Percentiles rank a stretch among this genome's conserved stretches.
Evolutionary conservation across 371 early-diverging fungal species (phyloP).

Genomic region (Apophysomyces ossiformis): DNA sequence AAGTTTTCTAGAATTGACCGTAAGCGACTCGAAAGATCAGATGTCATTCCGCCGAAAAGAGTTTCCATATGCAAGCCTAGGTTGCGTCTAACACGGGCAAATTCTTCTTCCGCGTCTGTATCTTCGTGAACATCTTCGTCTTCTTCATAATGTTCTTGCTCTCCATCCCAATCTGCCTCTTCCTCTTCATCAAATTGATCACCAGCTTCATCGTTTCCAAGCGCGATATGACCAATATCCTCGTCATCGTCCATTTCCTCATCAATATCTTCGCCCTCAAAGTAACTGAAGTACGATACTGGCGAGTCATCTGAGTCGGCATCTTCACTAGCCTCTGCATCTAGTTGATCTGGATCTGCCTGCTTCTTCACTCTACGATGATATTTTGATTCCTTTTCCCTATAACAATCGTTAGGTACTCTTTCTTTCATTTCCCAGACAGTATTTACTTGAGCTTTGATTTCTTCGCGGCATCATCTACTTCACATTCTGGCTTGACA

Average conservation of each 20-base stretch:
- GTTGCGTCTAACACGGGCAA: slow-evolving; percentile 41
- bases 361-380: slow-evolving; percentile 24
- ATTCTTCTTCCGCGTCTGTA: slow-evolving; percentile 49
- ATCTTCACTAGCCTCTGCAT: slow-evolving; percentile 18
- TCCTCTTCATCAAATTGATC: slow-evolving; percentile 24
- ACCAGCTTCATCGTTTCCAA: slow-evolving; percentile 30
- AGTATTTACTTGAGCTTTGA: slow-evolving; percentile 1
- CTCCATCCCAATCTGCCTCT: slow-evolving; percentile 25
- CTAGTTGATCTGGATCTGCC: slow-evolving; percentile 27
- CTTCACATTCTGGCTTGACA: slow-evolving; percentile 6
- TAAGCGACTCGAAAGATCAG: slow-evolving; percentile 48
- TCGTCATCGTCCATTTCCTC: slow-evolving; percentile 24
- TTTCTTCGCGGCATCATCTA: not conserved
- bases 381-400: not conserved
- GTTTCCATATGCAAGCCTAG: slow-evolving; percentile 54
- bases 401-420: not conserved
- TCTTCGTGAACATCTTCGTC: slow-evolving; percentile 43
- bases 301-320: slow-evolving; percentile 11
- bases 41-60: slow-evolving; percentile 49
- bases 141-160: slow-evolving; percentile 35
- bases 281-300: slow-evolving; percentile 24
- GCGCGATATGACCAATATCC: slow-evolving; percentile 8
- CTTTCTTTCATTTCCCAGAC: not conserved
- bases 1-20: slow-evolving; percentile 58
- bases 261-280: slow-evolving; percentile 19